These are phyloP conservation scores for Plectosphaerella sp. DNA, from an alignment of 2,329 filamentous ascomycete genomes.

Conservation along the genomic window DNA sequence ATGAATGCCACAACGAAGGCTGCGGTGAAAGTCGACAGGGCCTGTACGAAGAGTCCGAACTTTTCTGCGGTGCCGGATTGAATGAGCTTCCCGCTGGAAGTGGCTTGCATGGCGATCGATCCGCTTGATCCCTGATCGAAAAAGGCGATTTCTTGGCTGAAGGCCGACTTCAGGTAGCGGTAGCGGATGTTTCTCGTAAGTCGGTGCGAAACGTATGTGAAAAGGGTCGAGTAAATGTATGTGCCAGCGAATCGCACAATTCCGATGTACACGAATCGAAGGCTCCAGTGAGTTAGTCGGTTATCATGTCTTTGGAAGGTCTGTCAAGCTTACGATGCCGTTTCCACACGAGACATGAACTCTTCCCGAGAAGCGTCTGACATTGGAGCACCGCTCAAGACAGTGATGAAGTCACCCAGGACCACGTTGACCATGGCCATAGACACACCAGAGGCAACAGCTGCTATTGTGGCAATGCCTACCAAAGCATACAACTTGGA, in stretches of 20 bases:
- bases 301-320: neutral
- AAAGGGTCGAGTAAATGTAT: constrained; percentile 27
- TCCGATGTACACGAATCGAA: constrained; percentile 42
- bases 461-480: neutral
- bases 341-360: constrained; percentile 14
- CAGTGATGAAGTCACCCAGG: neutral
- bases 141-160: constrained; percentile 35
- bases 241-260: constrained; percentile 35
- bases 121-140: constrained; percentile 31
- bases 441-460: constrained; percentile 1
- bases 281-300: too few species aligned
- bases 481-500: constrained; percentile 4
- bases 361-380: constrained; percentile 6
- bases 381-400: constrained; percentile 2
- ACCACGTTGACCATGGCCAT: constrained; percentile 1
- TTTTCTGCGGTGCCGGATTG: constrained; percentile 29
- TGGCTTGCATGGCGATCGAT: constrained; percentile 32
- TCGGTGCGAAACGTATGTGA: constrained; percentile 37
- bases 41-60: constrained; percentile 27
- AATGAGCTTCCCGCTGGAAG: constrained; percentile 31
- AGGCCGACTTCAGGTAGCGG: constrained; percentile 35
- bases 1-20: constrained; percentile 29
- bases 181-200: constrained; percentile 35
- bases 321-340: neutral
- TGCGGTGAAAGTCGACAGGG: constrained; percentile 25